Conservation (phyloP, 768 basidiomycete species). For the Serendipita indica region DNA sequence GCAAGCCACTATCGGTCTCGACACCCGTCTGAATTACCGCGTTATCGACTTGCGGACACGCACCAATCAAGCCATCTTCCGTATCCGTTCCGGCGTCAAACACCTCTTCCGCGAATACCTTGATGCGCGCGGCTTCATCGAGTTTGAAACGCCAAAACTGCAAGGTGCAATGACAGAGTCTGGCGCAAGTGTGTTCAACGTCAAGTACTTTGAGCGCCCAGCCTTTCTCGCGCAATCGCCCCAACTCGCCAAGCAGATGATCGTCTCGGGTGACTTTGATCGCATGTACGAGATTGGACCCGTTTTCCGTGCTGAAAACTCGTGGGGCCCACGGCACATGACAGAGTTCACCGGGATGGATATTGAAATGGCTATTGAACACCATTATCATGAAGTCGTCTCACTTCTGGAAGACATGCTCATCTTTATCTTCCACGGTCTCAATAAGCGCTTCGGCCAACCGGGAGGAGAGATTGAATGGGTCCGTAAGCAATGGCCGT, state of each 20-base stretch:
- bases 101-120: conserved; percentile 78
- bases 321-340: conserved; percentile 94
- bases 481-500: conserved; percentile 77
- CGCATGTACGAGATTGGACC: conserved; percentile 94
- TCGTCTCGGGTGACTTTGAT: conserved; percentile 95
- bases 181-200: conserved; percentile 95
- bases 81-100: conserved; percentile 75
- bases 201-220: conserved; percentile 88
- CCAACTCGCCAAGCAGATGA: conserved; percentile 98
- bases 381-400: conserved; percentile 96
- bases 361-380: conserved; percentile 97
- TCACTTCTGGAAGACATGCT: conserved; percentile 82
- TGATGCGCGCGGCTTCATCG: conserved; percentile 58
- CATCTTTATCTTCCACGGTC: conserved; percentile 69
- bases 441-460: conserved; percentile 44
- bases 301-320: conserved; percentile 95
- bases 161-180: conserved; percentile 95
- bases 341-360: conserved; percentile 98
- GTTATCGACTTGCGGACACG: conserved; percentile 90
- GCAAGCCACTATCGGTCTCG: conserved; percentile 42
- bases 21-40: conserved; percentile 89
- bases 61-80: conserved; percentile 94
- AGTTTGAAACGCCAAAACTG: conserved; percentile 96
- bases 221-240: conserved; percentile 95
- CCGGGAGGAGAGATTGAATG: conserved; percentile 50